These are phyloP conservation scores for Lecanicillium sp. DNA, from an alignment of 2,329 filamentous ascomycete species.

Conservation along the genomic window DNA sequence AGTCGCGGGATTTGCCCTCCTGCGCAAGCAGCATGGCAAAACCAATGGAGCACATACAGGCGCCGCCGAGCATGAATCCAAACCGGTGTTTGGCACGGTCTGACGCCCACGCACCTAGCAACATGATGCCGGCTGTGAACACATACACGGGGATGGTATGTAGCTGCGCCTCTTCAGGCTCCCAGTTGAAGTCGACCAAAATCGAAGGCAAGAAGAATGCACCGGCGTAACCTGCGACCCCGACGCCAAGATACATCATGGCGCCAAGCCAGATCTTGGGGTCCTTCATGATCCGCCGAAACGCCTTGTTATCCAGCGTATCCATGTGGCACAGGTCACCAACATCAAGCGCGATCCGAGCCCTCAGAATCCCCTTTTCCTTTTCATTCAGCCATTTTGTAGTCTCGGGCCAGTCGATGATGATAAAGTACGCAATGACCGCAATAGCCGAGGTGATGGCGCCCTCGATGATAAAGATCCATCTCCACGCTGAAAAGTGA, in stretches of 20 bases:
- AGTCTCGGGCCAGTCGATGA: slow-evolving; percentile 29
- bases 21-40: slow-evolving; percentile 44
- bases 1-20: slow-evolving; percentile 13
- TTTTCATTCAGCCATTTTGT: slow-evolving; percentile 31
- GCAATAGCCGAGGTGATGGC: slow-evolving; percentile 21
- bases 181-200: slow-evolving; percentile 26
- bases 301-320: slow-evolving; percentile 37
- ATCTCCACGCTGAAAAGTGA: slow-evolving; percentile 49
- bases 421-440: slow-evolving; percentile 12
- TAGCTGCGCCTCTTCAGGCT: slow-evolving; percentile 23
- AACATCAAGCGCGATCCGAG: slow-evolving; percentile 31
- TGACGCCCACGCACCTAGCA: slow-evolving; percentile 32
- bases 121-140: slow-evolving; percentile 21
- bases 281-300: slow-evolving; percentile 36
- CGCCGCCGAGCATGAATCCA: slow-evolving; percentile 42
- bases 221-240: slow-evolving; percentile 36
- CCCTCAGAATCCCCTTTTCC: slow-evolving; percentile 31
- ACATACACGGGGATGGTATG: slow-evolving; percentile 28
- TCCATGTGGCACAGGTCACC: slow-evolving; percentile 40
- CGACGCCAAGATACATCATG: slow-evolving; percentile 26
- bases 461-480: slow-evolving; percentile 60
- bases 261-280: slow-evolving; percentile 35
- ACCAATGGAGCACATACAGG: slow-evolving; percentile 40
- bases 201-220: slow-evolving; percentile 31
- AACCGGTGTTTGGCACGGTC: slow-evolving; percentile 44